Conservation (phyloP, 2,329 filamentous ascomycete genomes). For the Waltergamsia citrina region DNA sequence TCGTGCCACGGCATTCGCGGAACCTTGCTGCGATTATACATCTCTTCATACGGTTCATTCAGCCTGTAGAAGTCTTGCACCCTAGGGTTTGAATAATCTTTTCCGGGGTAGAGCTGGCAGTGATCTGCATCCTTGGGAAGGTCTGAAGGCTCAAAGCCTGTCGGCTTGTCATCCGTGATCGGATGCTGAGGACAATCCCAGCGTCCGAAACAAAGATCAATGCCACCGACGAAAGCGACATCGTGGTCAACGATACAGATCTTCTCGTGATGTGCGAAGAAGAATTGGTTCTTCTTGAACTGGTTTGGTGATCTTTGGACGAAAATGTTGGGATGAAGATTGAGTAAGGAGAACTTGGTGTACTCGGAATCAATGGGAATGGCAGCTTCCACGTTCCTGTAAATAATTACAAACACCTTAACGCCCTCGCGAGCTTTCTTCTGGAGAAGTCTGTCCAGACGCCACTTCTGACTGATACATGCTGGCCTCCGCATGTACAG, state of each 20-base stretch:
- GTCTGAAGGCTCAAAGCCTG: conserved; percentile 77
- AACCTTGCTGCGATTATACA: conserved; percentile 86
- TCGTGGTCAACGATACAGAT: conserved; percentile 95
- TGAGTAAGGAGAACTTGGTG: conserved; percentile 91
- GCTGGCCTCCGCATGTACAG: conserved; percentile 90
- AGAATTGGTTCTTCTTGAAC: conserved; percentile 98
- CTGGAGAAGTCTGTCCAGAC: conserved; percentile 85
- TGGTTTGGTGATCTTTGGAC: conserved; percentile 95
- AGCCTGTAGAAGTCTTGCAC: conserved; percentile 92
- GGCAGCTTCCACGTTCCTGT: conserved; percentile 93
- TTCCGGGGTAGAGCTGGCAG: conserved; percentile 92
- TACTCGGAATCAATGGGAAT: conserved; percentile 98
- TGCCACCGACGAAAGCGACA: conserved; percentile 87
- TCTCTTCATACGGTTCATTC: conserved; percentile 93
- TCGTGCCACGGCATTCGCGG: conserved; percentile 99
- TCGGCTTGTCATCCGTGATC: conserved; percentile 86
- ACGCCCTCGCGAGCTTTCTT: conserved; percentile 90
- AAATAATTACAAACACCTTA: conserved; percentile 96
- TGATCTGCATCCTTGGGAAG: conserved; percentile 80
- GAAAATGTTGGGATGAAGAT: conserved; percentile 92
- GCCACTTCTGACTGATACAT: conserved; percentile 96
- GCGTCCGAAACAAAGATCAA: conserved; percentile 92
- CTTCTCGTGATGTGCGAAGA: conserved; percentile 98
- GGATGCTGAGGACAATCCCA: conserved; percentile 96
- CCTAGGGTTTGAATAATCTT: conserved; percentile 95